phyloP scores from a whole-genome alignment of 225 moss, liverwort and hornwort species.

The Physcomitrium patens region DNA sequence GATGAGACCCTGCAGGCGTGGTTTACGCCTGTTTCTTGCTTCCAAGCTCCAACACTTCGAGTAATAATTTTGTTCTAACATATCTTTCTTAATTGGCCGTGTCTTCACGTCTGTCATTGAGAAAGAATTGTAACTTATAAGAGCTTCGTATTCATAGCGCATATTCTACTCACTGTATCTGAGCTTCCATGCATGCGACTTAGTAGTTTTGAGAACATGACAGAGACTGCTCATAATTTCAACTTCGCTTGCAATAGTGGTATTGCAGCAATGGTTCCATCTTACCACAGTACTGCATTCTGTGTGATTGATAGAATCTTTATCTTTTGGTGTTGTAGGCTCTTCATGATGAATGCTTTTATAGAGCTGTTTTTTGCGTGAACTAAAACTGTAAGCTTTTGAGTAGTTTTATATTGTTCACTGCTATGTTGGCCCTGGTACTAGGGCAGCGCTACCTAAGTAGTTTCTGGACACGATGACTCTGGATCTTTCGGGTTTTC shows the following conservation, averaged over 20 bases:
- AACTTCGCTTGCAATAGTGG: background rate
- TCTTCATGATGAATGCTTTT: too few relatives aligned
- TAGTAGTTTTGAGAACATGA: background rate
- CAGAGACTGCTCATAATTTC: background rate
- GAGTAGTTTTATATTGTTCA: too few relatives aligned
- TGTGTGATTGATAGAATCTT: background rate
- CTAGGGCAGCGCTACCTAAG: conserved; percentile 4
- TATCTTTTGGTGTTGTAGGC: background rate
- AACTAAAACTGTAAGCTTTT: too few relatives aligned
- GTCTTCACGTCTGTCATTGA: background rate
- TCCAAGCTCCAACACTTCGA: background rate
- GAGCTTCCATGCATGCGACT: background rate
- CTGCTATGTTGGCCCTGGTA: background rate
- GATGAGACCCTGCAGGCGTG: conserved; percentile 11
- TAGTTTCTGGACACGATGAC: conserved; percentile 12
- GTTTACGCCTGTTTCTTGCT: background rate
- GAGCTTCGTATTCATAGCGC: background rate
- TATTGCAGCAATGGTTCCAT: background rate
- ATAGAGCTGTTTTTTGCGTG: too few relatives aligned
- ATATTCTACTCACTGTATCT: background rate
- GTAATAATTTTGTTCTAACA: background rate
- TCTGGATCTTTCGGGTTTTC: conserved; percentile 2
- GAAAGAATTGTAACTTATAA: background rate
- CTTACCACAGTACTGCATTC: background rate
- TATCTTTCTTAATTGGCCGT: background rate